Percentiles rank a stretch among this genome's conserved stretches.
These are phyloP conservation scores for Lasiodiplodia gonubiensis DNA, from an alignment of 2,329 filamentous ascomycete species.

Conservation along the genomic window DNA sequence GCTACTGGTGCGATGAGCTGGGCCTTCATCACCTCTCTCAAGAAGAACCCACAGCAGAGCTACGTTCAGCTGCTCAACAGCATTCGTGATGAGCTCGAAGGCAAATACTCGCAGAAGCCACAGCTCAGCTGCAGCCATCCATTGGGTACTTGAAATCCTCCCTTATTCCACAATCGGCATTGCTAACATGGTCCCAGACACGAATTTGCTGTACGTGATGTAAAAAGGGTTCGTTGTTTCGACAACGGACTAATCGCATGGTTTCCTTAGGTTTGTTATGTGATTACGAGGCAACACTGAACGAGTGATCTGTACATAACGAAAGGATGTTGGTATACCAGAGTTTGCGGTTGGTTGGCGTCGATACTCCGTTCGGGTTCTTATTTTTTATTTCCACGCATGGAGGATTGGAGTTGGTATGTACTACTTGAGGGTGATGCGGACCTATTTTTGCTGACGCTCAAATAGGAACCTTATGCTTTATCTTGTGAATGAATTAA, in stretches of 20 bases:
- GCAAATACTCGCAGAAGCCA: constrained; percentile 92
- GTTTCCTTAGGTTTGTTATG: constrained; percentile 24
- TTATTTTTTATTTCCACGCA: neutral
- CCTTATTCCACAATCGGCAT: neutral
- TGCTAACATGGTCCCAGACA: constrained; percentile 54
- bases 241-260: constrained; percentile 9
- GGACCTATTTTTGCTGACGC: neutral
- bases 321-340: constrained; percentile 7
- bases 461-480: neutral
- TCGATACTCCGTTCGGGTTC: constrained; percentile 8
- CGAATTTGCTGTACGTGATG: constrained; percentile 71
- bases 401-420: neutral
- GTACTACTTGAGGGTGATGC: neutral
- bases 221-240: constrained; percentile 41
- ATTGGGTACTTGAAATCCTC: constrained; percentile 68
- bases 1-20: constrained; percentile 98
- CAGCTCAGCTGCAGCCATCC: constrained; percentile 97
- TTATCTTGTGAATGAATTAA: neutral
- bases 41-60: constrained; percentile 92
- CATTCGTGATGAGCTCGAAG: constrained; percentile 85
- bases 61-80: constrained; percentile 96
- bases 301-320: constrained; percentile 12
- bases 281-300: constrained; percentile 9
- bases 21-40: constrained; percentile 90
- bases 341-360: constrained; percentile 14